phyloP scores from a whole-genome alignment of 2,329 filamentous ascomycete genomes.

The Ophiostoma angusticollis region DNA sequence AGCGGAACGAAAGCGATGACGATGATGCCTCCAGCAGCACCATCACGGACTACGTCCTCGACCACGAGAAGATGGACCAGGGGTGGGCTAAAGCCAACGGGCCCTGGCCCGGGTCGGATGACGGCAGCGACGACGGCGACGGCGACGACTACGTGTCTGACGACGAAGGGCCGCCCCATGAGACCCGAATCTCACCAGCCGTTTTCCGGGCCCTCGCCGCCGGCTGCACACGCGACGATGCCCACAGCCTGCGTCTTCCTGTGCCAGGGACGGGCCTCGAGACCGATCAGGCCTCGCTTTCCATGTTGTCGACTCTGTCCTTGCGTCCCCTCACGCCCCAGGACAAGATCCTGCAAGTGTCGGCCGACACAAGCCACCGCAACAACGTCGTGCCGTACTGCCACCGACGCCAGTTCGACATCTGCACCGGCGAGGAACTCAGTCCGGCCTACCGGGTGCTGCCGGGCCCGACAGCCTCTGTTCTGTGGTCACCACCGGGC shows the following conservation, averaged over 20 bases:
- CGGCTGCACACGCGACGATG: slow-evolving; percentile 11
- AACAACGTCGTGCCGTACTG: slow-evolving; percentile 1
- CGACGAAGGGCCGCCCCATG: slow-evolving; percentile 26
- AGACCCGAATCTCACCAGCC: slow-evolving; percentile 15
- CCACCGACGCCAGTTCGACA: slow-evolving; percentile 18
- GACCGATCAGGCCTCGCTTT: too few relatives aligned
- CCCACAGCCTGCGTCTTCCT: neutral
- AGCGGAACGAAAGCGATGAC: neutral
- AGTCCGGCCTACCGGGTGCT: slow-evolving; percentile 13
- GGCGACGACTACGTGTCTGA: slow-evolving; percentile 24
- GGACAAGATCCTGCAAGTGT: slow-evolving; percentile 9
- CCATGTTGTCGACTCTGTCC: neutral
- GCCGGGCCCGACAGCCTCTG: neutral
- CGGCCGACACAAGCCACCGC: slow-evolving; percentile 2
- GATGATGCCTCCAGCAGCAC: neutral
- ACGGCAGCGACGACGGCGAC: neutral
- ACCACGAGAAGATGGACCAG: slow-evolving; percentile 3
- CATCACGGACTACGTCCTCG: slow-evolving; percentile 2
- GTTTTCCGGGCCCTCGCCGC: slow-evolving; percentile 11
- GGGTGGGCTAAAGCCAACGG: slow-evolving; percentile 11
- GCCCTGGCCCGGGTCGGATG: too few relatives aligned
- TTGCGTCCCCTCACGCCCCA: slow-evolving; percentile 8
- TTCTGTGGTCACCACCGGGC: slow-evolving; percentile 12
- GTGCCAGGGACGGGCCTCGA: too few relatives aligned
- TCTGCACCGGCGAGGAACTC: slow-evolving; percentile 13